Base-by-base conservation (phyloP, 768 basidiomycete species). In the Boletellus ananiceps region DNA sequence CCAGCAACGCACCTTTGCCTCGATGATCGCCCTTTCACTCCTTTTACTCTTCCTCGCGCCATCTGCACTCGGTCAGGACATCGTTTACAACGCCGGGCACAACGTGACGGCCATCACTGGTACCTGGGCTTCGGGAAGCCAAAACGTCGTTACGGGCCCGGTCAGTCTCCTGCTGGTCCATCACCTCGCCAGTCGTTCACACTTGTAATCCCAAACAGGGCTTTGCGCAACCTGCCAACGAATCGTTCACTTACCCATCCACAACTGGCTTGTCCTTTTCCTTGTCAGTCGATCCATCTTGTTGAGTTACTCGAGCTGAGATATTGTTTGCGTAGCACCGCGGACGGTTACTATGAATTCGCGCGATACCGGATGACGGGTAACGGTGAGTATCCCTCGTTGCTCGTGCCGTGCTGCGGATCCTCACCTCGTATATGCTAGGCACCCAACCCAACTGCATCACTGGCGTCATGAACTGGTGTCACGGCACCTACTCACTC, bases 221-320 rank as follows among this genome's bases (percentile, higher is more conserved):
- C 48, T 97, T 94, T 66, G 91, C 86, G 35, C 82, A 87, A 61
- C 94, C 96, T 0, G 77, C 79, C 39, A 90, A 93, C 60, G 70
- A 77, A 70, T 75, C 85, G 3, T 98, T 99, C 70, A 81, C 48
- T 31, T 95, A 94, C 65, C 95, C 96, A 4, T 63, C 64, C 48
- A 93, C 81, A 16, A 90, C 93, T 1, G 96, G 96, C 27, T 77
- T 96, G 6, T 85, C 87, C 5, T 91, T 80, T 65, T 88, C 93
- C 27, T 95, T 97, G 92, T 95, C 61, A 66, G 92, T 44, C 16
- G 4, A 5, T 32, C 6, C 6, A 1, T 34, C 15, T 27, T 15
- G 15, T 27, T 13, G 5, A 5, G 11, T 5, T 2, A 9, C 4
- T 2, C 15, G 16, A 2, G 25, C 53, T 62, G 33, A 65, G 18